Percentiles rank a stretch among this genome's conserved stretches.
Evolutionary conservation across 345 rosid genomes (phyloP).

Genomic region (Rhizophora apiculata): DNA sequence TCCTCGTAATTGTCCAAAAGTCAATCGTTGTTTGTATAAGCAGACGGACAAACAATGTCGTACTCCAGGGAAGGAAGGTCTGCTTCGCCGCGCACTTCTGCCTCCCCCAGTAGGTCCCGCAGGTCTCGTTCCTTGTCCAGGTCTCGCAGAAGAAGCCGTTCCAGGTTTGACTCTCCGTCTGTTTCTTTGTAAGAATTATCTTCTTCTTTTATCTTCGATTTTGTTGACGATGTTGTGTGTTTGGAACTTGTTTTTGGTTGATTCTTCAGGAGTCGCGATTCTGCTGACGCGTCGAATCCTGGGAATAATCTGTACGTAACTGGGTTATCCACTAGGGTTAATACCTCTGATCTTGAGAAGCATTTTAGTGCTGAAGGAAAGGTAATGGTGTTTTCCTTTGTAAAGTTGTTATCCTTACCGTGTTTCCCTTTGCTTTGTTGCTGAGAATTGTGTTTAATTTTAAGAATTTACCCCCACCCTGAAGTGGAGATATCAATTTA

Average conservation of each 20-base stretch:
- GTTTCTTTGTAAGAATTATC: background rate
- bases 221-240: background rate
- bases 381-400: constrained; percentile 29
- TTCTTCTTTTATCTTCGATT: background rate
- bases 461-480: no score
- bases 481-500: no score
- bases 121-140: constrained; percentile 48
- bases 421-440: background rate
- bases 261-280: constrained; percentile 48
- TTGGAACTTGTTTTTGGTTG: background rate
- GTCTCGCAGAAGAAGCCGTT: constrained; percentile 49
- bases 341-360: constrained; percentile 46
- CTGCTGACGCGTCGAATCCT: constrained; percentile 42
- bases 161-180: constrained; percentile 31
- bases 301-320: constrained; percentile 68
- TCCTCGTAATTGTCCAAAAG: no score
- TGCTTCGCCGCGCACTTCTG: constrained; percentile 33
- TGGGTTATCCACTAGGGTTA: constrained; percentile 58
- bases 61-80: constrained; percentile 55
- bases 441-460: background rate
- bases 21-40: no score
- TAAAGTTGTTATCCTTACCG: background rate
- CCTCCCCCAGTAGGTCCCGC: constrained; percentile 36
- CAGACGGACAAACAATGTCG: constrained; percentile 28
- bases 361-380: constrained; percentile 55